phyloP scores from a whole-genome alignment of 257 asterid species.

The Capsicum rhomboideum region DNA sequence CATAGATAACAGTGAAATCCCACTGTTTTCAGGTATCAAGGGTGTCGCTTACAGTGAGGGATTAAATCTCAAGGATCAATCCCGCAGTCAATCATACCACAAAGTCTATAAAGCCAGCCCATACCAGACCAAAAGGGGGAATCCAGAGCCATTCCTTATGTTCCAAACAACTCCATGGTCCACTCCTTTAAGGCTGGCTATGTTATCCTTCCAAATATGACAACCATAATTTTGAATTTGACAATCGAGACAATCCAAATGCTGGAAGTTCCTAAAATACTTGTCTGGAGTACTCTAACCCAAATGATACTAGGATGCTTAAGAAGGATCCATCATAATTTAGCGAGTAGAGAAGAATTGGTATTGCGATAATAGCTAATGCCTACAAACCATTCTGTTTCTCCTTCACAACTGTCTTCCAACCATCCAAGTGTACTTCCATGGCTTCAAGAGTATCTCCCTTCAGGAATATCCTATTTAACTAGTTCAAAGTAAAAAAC shows the following conservation, averaged over 20 bases:
- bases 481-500: not conserved
- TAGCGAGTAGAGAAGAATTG: not conserved
- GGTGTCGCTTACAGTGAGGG: not conserved
- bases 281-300: not conserved
- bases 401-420: not conserved
- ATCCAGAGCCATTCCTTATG: not conserved
- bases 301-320: not conserved
- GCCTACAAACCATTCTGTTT: not conserved
- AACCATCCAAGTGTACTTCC: not conserved
- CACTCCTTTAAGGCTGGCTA: not conserved
- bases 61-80: not conserved
- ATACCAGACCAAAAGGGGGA: not conserved
- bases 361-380: not conserved
- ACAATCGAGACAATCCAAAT: not conserved
- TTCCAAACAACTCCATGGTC: not conserved
- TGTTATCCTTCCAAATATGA: not conserved
- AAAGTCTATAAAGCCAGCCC: not conserved
- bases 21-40: not conserved
- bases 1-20: not conserved
- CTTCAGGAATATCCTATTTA: not conserved
- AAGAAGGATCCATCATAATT: not conserved
- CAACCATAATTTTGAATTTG: not conserved
- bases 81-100: not conserved
- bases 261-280: not conserved
- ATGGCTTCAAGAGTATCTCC: not conserved